phyloP scores from a whole-genome alignment of 2,329 filamentous ascomycete species.

The Fonsecaea multimorphosa region DNA sequence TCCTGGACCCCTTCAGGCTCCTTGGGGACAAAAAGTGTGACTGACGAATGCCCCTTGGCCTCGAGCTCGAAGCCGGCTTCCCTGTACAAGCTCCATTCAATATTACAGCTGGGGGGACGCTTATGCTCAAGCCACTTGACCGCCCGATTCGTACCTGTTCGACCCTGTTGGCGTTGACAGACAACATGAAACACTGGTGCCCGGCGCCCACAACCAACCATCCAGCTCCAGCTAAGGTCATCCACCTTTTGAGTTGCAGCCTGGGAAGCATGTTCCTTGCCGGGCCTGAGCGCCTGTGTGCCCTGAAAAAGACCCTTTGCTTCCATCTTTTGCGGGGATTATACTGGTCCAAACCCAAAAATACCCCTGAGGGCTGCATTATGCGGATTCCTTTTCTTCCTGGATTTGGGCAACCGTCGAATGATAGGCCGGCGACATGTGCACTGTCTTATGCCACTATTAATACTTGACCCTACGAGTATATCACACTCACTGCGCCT shows the following conservation, averaged over 20 bases:
- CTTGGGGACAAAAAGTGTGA: conserved; percentile 8
- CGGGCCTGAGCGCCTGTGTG: conserved; percentile 22
- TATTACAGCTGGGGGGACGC: background rate
- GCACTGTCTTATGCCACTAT: conserved; percentile 1
- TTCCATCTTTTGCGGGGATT: conserved; percentile 26
- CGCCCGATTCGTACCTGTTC: conserved; percentile 12
- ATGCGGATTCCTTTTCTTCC: background rate
- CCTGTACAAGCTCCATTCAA: background rate
- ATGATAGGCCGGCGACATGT: background rate
- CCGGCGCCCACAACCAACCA: conserved; percentile 27
- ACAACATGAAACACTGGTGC: conserved; percentile 36
- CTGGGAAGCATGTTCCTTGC: conserved; percentile 14
- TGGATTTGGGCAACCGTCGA: conserved; percentile 7
- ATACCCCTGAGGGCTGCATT: conserved; percentile 32
- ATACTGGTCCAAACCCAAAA: conserved; percentile 7
- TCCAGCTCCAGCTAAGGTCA: conserved; percentile 12
- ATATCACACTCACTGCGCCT: conserved; percentile 16
- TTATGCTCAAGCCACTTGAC: background rate
- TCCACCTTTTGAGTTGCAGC: conserved; percentile 12
- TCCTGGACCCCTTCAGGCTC: conserved; percentile 25
- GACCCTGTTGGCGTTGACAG: conserved; percentile 24
- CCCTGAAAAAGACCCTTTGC: conserved; percentile 11
- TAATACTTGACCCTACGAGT: conserved; percentile 6
- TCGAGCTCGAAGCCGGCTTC: background rate
- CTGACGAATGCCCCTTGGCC: conserved; percentile 11